Base-by-base conservation (phyloP, 495 filamentous ascomycete genomes). In the Ramalina peruviana region DNA sequence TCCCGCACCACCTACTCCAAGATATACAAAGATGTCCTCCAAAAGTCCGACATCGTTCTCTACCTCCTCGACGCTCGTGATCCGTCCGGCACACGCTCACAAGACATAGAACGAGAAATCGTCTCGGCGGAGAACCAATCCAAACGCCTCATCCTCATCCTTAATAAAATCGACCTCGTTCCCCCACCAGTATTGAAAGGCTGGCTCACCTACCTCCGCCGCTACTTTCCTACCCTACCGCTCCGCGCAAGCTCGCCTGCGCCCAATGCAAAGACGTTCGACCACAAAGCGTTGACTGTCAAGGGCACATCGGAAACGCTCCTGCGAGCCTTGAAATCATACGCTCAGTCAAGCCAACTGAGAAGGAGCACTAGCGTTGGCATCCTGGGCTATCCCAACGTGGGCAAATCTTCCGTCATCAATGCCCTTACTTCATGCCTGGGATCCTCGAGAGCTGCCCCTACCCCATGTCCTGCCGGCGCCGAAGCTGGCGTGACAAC, bases 131-230 rank as follows among this genome's bases (percentile, higher is more conserved):
- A 86, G 9, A 72, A 71, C 12, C 88, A 88, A 37, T 79, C 79
- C 17, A 97, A 96, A 69, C 77, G 90, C 20, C 71, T 97, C 43
- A 93, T 97, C 53, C 80, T 97, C 50, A 81, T 97, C 49, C 73
- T 97, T 54, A 97, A 97, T 80, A 97, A 97, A 73, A 92, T 94
- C 62, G 90, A 97, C 62, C 77, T 97, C 30, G 74, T 95, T 27
- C 90, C 90, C 11, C 79, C 86, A 2, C 64, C 76, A 2, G 84
- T 89, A 20, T 77, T 94, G 42, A 86, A 85, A 64, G 73, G 67
- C 51, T 97, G 90, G 90, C 75, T 97, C 54, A 61, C 73, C 44
- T 81, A 95, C 64, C 76, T 97, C 55, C 82, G 87, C 48, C 80
- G 88, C 50, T 94, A 81, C 66, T 95, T 95, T 74, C 90, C 90